Base-by-base conservation (phyloP, 805 yeast genomes). In the Saccharomycopsis sp. region DNA sequence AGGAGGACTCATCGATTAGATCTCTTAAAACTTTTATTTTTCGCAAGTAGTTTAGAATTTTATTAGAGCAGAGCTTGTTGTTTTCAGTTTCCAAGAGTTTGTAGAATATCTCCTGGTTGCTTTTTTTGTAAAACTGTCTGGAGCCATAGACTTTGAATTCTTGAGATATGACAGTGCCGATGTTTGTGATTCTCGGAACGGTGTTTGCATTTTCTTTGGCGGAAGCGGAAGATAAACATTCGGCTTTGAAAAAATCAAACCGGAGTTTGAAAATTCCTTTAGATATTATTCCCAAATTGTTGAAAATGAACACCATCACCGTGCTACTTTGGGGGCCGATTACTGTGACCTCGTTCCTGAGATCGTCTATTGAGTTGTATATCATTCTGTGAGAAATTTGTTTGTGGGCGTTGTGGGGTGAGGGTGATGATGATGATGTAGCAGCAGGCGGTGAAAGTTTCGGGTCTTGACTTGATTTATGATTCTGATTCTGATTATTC, bases 231-330 rank as follows among this genome's bases (percentile, higher is more conserved):
- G 25, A 17, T 20, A 41, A 41, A 17, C 15, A 32, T 19, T 45
- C 49, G 17, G 22, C 30, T 38, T 45, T 45, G 31, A 35, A 45
- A 13, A 45, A 36, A 15, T 45, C 49, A 26, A 45, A 45, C 16
- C 19, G n/a, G 9, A 45, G 21, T 18, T 35, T 38, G 36, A 38
- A 39, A 10, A 17, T 32, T n/a, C 49, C 49, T 19, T 39, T 34
- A 17, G 34, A 31, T 9, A 45, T 27, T 27, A 45, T 36, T 8
- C 49, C 49, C n/a, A 45, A 30, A 29, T 45, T 43, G 18, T 29
- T 34, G 16, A 45, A 45, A 4, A 42, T 27, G 25, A 45, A 45
- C 10, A 41, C 42, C 9, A 44, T 36, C 9, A 36, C 41, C 9
- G 39, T 26, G 16, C 33, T 31, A 10, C 17, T 29, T 4, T 36